phyloP scores from a whole-genome alignment of 2,329 filamentous ascomycete genomes.

The Phialocephala sp. region DNA sequence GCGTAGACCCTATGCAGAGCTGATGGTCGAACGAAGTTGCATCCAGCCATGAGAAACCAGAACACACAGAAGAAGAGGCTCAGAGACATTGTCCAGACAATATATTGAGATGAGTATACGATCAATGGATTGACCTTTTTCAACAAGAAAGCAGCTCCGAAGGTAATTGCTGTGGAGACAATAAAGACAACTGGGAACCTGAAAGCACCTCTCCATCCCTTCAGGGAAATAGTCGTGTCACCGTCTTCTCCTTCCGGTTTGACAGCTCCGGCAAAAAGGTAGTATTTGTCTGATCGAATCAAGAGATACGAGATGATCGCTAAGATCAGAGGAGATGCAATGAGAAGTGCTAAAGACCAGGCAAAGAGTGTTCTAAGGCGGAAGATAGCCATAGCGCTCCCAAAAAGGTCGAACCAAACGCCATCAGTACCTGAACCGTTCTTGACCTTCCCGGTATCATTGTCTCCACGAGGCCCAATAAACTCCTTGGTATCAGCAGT shows the following conservation, averaged over 20 bases:
- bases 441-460: conserved; percentile 63
- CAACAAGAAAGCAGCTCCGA: conserved; percentile 76
- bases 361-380: conserved; percentile 84
- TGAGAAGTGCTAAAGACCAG: conserved; percentile 81
- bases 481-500: conserved; percentile 73
- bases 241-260: conserved; percentile 63
- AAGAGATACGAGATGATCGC: conserved; percentile 72
- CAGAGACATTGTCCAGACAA: conserved; percentile 87
- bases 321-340: conserved; percentile 77
- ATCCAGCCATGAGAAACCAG: conserved; percentile 82
- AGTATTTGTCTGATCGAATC: conserved; percentile 78
- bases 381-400: conserved; percentile 78
- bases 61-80: conserved; percentile 80
- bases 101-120: conserved; percentile 86
- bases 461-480: conserved; percentile 60
- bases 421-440: conserved; percentile 71
- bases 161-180: conserved; percentile 69
- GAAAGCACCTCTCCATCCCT: conserved; percentile 83
- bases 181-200: conserved; percentile 79
- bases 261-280: conserved; percentile 74
- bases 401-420: conserved; percentile 96
- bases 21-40: conserved; percentile 80
- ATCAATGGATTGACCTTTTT: conserved; percentile 88
- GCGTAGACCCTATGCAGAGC: conserved; percentile 84
- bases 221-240: conserved; percentile 65